These are phyloP conservation scores for Chytriomyces confervae DNA, from an alignment of 192 early-diverging fungal genomes.

Conservation along the genomic window DNA sequence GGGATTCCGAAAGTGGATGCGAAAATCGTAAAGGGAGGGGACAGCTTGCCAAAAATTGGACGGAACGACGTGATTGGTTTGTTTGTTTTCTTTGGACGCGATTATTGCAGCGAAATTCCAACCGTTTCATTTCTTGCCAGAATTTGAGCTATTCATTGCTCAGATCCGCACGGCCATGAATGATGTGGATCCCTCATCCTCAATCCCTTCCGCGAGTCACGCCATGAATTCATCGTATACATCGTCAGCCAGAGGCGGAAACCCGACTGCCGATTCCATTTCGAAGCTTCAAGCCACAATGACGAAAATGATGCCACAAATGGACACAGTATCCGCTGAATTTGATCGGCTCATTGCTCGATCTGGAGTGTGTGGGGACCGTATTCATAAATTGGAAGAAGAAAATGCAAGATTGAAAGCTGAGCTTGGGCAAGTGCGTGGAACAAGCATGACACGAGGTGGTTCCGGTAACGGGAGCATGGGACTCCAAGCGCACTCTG, in stretches of 20 bases:
- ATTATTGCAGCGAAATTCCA: neutral
- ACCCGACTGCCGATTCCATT: conserved; percentile 37
- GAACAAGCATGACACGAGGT: neutral
- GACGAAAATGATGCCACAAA: conserved; percentile 52
- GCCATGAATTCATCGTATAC: conserved; percentile 23
- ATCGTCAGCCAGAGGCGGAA: conserved; percentile 7
- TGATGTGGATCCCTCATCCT: conserved; percentile 39
- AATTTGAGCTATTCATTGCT: conserved; percentile 51
- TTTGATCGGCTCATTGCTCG: conserved; percentile 49
- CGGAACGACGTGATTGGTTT: conserved; percentile 45
- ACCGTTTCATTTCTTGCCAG: neutral
- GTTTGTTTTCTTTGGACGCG: too few species aligned
- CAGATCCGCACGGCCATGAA: conserved; percentile 44
- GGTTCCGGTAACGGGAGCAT: neutral
- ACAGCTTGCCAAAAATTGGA: conserved; percentile 44
- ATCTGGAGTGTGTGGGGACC: conserved; percentile 37
- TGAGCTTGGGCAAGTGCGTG: conserved; percentile 22
- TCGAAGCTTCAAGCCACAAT: conserved; percentile 57
- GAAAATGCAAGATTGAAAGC: conserved; percentile 47
- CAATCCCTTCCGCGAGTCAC: conserved; percentile 24
- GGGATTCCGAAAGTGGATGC: conserved; percentile 40
- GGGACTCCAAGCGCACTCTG: neutral
- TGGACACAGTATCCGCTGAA: conserved; percentile 46
- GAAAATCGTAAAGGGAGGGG: conserved; percentile 38
- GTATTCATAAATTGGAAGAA: conserved; percentile 43